These are phyloP conservation scores for Oryza officinalis DNA, from an alignment of 176 grass and related monocot genomes.

Conservation along the genomic window DNA sequence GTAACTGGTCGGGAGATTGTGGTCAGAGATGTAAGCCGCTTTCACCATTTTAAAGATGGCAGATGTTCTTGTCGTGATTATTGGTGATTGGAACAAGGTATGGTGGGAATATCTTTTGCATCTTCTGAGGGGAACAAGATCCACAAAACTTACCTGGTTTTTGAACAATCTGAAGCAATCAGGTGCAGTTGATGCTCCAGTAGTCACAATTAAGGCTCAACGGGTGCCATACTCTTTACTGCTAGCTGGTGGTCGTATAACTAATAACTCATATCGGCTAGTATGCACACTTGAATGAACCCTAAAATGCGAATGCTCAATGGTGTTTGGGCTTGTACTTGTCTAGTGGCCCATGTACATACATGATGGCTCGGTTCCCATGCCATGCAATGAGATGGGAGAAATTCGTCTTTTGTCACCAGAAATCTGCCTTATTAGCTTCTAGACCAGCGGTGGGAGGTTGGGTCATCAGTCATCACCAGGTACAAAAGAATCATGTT, in stretches of 20 bases:
- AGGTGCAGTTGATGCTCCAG: not conserved
- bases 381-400: not conserved
- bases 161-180: not conserved
- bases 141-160: not conserved
- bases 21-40: slow-evolving; percentile 70
- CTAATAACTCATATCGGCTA: not conserved
- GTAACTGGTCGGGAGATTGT: slow-evolving; percentile 64
- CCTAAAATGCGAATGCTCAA: not conserved
- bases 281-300: not conserved
- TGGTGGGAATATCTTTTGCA: not conserved
- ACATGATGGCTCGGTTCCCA: not conserved
- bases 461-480: slow-evolving; percentile 68
- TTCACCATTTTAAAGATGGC: slow-evolving; percentile 71
- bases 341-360: not conserved
- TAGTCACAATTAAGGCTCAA: not conserved
- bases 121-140: slow-evolving; percentile 2
- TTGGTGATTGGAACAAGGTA: slow-evolving; percentile 42
- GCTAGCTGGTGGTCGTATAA: not conserved
- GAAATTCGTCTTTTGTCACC: slow-evolving; percentile 46
- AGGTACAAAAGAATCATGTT: slow-evolving; percentile 38
- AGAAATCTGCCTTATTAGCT: slow-evolving; percentile 65
- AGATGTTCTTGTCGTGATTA: slow-evolving; percentile 70
- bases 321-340: not conserved
- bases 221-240: not conserved
- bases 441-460: slow-evolving; percentile 36